Percentiles rank a stretch among this genome's conserved stretches.
Evolutionary conservation across 306 rosid species (phyloP).

Genomic region (Quercus engelmannii): DNA sequence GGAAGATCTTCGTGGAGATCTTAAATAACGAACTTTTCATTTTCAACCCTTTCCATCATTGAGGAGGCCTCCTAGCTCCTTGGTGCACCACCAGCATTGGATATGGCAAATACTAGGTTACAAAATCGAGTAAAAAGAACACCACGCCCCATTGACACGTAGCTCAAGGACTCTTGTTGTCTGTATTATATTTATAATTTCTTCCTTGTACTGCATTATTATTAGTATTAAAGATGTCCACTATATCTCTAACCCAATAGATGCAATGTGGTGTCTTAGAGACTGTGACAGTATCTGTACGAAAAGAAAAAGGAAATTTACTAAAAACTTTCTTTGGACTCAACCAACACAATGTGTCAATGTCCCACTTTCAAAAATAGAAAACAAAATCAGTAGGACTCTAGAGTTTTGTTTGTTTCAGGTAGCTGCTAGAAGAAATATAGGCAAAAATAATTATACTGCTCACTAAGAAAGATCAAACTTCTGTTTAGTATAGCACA

Average conservation of each 20-base stretch:
- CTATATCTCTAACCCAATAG: not conserved
- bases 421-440: not conserved
- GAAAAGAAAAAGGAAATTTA: not conserved
- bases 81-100: not conserved
- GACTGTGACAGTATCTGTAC: not conserved
- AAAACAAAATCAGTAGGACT: not conserved
- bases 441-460: not conserved
- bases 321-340: not conserved
- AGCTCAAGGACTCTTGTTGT: conserved; percentile 26
- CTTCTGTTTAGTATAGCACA: not conserved
- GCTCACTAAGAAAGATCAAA: not conserved
- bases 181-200: not conserved
- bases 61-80: not conserved
- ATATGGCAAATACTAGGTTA: conserved; percentile 20
- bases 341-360: not conserved
- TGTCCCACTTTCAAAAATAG: not conserved
- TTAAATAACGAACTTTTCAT: conserved; percentile 11
- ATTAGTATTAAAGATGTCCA: not conserved
- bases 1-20: conserved; percentile 16
- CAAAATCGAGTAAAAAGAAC: conserved; percentile 7
- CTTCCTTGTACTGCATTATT: not conserved
- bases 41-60: conserved; percentile 13
- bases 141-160: conserved; percentile 5
- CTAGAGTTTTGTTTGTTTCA: not conserved
- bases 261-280: not conserved